These are phyloP conservation scores for Orbilia blumenaviensis DNA, from an alignment of 2,329 filamentous ascomycete species.

Conservation along the genomic window DNA sequence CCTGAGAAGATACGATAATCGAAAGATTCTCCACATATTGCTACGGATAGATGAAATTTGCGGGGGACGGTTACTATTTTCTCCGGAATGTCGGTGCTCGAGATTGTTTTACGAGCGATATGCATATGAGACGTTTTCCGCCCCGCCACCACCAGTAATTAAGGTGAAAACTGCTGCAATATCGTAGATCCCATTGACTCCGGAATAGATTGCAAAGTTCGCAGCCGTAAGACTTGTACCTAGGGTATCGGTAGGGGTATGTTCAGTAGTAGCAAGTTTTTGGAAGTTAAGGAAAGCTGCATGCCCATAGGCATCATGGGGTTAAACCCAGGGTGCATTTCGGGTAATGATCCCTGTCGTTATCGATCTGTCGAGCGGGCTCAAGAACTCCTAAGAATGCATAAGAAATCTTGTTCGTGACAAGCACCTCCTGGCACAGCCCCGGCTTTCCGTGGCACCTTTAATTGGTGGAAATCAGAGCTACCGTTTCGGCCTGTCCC, in stretches of 20 bases:
- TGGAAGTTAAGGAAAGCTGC: background rate
- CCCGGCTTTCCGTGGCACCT: slow-evolving; percentile 21
- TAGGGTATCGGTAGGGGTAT: background rate
- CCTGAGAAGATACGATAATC: background rate
- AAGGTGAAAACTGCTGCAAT: background rate
- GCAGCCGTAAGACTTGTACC: background rate
- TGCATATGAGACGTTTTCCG: slow-evolving; percentile 1
- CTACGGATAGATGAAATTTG: slow-evolving; percentile 29
- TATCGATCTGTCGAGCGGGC: background rate
- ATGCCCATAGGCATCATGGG: slow-evolving; percentile 25
- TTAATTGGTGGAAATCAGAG: slow-evolving; percentile 52
- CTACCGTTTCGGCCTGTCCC: slow-evolving; percentile 30
- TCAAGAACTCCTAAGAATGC: slow-evolving; percentile 26
- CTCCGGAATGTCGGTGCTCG: slow-evolving; percentile 20
- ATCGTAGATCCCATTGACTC: slow-evolving; percentile 21
- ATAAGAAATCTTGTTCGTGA: slow-evolving; percentile 44
- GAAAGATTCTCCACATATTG: slow-evolving; percentile 20
- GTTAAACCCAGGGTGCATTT: slow-evolving; percentile 46
- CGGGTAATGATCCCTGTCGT: slow-evolving; percentile 42
- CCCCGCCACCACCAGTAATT: slow-evolving; percentile 28
- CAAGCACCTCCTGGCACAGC: slow-evolving; percentile 22
- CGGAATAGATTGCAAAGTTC: background rate
- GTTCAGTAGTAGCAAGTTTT: background rate
- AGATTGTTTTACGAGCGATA: background rate
- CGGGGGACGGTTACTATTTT: slow-evolving; percentile 52